These are phyloP conservation scores for Scheffersomyces coipomensis DNA, from an alignment of 805 yeast genomes.

Conservation along the genomic window DNA sequence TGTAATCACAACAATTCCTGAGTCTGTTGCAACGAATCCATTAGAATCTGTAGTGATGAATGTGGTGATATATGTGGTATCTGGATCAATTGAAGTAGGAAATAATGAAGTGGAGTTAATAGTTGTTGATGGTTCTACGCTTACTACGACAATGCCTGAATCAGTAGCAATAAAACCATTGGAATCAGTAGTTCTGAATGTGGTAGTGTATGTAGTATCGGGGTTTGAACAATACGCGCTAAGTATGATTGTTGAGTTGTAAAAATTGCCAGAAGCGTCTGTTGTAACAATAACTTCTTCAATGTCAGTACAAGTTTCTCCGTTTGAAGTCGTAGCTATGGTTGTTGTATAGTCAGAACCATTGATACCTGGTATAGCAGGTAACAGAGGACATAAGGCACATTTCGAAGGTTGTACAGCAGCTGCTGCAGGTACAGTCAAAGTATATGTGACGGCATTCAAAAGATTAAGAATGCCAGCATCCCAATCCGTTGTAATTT, in stretches of 20 bases:
- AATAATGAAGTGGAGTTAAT: neutral
- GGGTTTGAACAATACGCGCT: neutral
- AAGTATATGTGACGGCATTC: slow-evolving; percentile 2
- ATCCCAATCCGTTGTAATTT: neutral
- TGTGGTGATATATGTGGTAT: slow-evolving; percentile 7
- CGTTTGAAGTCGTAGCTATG: neutral
- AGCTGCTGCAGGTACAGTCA: neutral
- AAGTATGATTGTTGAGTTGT: neutral
- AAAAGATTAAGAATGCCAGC: neutral
- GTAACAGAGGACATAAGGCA: neutral
- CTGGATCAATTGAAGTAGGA: slow-evolving; percentile 1
- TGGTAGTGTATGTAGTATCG: slow-evolving; percentile 1
- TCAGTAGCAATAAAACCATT: slow-evolving; percentile 11
- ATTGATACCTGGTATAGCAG: neutral
- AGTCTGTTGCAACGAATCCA: no score
- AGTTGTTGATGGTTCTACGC: no score
- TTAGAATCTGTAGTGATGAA: slow-evolving; percentile 6
- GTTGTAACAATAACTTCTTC: neutral
- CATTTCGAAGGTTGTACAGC: slow-evolving; percentile 1
- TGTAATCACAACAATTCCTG: no score
- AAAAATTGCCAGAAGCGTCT: neutral
- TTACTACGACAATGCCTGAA: neutral
- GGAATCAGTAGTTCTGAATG: slow-evolving; percentile 6
- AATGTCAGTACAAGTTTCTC: neutral
- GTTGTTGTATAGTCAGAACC: neutral